Conservation (phyloP, 2,329 filamentous ascomycete genomes). For the Pseudocercospora macadamiae region DNA sequence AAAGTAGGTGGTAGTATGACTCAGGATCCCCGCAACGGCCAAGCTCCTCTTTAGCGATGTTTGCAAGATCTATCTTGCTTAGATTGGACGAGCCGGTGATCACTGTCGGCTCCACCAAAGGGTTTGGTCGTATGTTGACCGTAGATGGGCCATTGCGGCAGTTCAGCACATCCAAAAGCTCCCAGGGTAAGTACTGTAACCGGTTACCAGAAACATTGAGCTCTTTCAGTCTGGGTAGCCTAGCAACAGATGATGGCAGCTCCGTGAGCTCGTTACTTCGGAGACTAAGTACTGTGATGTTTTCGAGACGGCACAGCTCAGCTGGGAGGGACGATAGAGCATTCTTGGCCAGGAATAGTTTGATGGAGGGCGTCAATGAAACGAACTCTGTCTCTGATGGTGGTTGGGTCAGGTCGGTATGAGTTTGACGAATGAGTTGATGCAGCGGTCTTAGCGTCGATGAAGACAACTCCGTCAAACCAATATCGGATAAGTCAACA, state of each 20-base stretch:
- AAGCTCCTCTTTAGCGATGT: conserved; percentile 12
- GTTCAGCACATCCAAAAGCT: conserved; percentile 61
- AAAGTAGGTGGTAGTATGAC: conserved; percentile 17
- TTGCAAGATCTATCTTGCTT: not conserved
- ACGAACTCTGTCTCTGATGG: conserved; percentile 62
- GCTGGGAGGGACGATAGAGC: conserved; percentile 59
- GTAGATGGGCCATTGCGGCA: conserved; percentile 50
- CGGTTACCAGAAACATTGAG: conserved; percentile 69
- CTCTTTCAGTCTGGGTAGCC: conserved; percentile 60
- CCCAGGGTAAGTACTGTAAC: conserved; percentile 63
- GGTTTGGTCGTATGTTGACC: conserved; percentile 66
- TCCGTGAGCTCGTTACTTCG: conserved; percentile 65
- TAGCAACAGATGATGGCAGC: conserved; percentile 62
- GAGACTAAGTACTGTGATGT: conserved; percentile 67
- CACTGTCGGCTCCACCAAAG: conserved; percentile 46
- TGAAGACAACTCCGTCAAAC: conserved; percentile 59
- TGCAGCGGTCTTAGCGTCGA: conserved; percentile 60
- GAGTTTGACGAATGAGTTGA: conserved; percentile 39
- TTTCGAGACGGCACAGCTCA: conserved; percentile 63
- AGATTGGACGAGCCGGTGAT: conserved; percentile 22
- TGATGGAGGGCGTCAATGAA: conserved; percentile 60
- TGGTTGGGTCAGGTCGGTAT: conserved; percentile 30
- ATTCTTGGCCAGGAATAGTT: conserved; percentile 66
- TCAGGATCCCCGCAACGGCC: conserved; percentile 22
- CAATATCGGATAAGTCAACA: conserved; percentile 62